A percentile compares a stretch with the other conserved stretches of the same genome.
phyloP scores from a whole-genome alignment of 495 filamentous ascomycete species.

The Hypoxylon rickii region DNA sequence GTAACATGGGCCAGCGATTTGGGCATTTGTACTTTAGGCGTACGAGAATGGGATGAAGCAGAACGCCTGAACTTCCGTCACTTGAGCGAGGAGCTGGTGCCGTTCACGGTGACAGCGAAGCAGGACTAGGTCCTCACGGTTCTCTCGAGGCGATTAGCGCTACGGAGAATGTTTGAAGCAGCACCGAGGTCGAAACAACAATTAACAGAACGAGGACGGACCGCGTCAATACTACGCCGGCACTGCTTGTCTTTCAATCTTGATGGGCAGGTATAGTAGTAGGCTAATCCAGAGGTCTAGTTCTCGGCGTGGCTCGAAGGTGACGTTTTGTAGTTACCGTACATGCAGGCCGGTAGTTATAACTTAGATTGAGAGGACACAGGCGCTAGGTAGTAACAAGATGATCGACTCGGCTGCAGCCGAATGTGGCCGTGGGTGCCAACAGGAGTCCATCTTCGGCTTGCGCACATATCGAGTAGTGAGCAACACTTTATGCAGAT shows the following conservation, averaged over 20 bases:
- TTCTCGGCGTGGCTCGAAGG: constrained; percentile 25
- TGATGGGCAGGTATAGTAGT: constrained; percentile 11
- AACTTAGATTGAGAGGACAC: constrained; percentile 25
- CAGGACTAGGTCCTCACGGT: no score
- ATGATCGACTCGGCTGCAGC: constrained; percentile 35
- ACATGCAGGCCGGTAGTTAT: constrained; percentile 32
- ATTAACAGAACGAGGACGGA: no score
- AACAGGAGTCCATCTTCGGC: constrained; percentile 27
- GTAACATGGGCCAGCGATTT: constrained; percentile 15
- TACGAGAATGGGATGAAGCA: constrained; percentile 21
- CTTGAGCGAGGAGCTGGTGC: constrained; percentile 20
- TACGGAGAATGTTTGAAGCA: constrained; percentile 2
- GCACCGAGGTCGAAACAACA: constrained; percentile 15
- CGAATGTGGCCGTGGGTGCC: constrained; percentile 34
- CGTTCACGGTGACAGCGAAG: constrained; percentile 18
- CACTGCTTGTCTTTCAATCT: constrained; percentile 22
- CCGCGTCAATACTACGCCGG: constrained; percentile 19
- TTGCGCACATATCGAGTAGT: constrained; percentile 27
- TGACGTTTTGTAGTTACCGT: constrained; percentile 28
- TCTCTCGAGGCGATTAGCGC: constrained; percentile 29
- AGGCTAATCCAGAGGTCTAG: constrained; percentile 7
- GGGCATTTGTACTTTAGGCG: constrained; percentile 12
- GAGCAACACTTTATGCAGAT: constrained; percentile 22
- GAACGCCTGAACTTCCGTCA: constrained; percentile 14
- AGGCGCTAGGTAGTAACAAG: constrained; percentile 27